Conservation (phyloP, 352 stramenopile genomes). For the Aphanomyces stellatus region DNA sequence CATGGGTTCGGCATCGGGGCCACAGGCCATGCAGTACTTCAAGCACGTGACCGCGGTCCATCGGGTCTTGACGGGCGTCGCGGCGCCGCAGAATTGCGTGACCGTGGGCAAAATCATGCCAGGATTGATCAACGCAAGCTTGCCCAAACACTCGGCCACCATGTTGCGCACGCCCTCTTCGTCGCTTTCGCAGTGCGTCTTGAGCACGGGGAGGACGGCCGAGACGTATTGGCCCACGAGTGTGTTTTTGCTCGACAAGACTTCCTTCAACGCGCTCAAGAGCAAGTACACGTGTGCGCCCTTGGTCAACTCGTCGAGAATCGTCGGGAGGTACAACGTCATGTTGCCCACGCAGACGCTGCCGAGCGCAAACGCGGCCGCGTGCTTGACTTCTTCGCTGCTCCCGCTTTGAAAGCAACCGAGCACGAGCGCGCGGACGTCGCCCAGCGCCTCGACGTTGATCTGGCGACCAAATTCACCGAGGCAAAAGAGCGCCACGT, state of each 20-base stretch:
- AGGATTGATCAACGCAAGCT: conserved; percentile 88
- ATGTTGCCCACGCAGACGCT: conserved; percentile 93
- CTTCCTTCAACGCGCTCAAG: conserved; percentile 93
- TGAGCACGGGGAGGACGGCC: conserved; percentile 90
- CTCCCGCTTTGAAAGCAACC: conserved; percentile 78
- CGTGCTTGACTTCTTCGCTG: conserved; percentile 94
- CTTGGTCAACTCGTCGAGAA: conserved; percentile 90
- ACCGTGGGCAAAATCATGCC: conserved; percentile 85
- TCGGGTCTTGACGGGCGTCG: conserved; percentile 43
- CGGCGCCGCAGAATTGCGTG: conserved; percentile 59
- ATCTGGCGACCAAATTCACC: conserved; percentile 93
- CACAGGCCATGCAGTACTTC: conserved; percentile 72
- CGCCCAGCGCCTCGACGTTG: conserved; percentile 71
- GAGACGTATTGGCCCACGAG: conserved; percentile 64
- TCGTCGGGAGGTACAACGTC: conserved; percentile 79
- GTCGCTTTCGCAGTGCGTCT: conserved; percentile 85
- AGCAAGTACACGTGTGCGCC: conserved; percentile 93
- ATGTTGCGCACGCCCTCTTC: conserved; percentile 97
- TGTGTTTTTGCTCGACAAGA: conserved; percentile 63
- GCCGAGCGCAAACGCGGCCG: conserved; percentile 93
- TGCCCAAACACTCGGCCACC: conserved; percentile 96
- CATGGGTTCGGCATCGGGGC: conserved; percentile 23
- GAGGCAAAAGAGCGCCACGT: conserved; percentile 91
- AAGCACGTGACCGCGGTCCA: conserved; percentile 92
- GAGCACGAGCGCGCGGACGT: conserved; percentile 88